Conservation (phyloP, 2,329 filamentous ascomycete species). For the Chalaropsis ovoidea region DNA sequence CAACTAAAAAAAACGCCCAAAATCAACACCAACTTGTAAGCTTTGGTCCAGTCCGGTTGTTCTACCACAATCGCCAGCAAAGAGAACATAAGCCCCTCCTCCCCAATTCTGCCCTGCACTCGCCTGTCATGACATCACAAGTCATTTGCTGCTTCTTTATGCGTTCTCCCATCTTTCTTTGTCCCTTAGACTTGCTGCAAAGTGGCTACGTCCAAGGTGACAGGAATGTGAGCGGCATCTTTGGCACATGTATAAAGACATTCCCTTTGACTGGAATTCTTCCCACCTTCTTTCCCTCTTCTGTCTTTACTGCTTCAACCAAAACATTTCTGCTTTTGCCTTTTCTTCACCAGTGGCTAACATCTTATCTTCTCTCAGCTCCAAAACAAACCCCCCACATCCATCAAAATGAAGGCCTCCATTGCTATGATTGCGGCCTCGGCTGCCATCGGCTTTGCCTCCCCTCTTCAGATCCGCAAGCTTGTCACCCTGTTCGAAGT, state of each 20-base stretch:
- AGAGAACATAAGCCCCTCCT: too few species aligned
- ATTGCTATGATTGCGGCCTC: constrained; percentile 38
- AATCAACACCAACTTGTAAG: constrained; percentile 10
- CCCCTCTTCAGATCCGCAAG: constrained; percentile 37
- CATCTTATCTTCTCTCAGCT: background rate
- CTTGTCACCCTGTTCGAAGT: constrained; percentile 36
- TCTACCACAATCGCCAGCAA: background rate
- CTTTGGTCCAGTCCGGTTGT: constrained; percentile 1
- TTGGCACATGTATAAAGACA: too few species aligned
- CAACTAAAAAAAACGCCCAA: background rate
- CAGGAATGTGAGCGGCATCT: too few species aligned
- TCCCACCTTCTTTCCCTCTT: background rate
- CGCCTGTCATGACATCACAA: background rate
- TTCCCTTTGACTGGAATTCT: background rate
- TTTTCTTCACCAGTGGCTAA: background rate
- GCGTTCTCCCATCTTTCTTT: background rate
- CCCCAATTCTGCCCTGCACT: background rate
- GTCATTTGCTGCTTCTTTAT: background rate
- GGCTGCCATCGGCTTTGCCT: constrained; percentile 39
- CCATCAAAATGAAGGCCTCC: constrained; percentile 43
- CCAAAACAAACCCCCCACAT: background rate
- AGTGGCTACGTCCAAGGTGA: background rate
- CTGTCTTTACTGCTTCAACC: background rate
- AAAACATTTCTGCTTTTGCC: background rate
- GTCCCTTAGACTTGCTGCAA: background rate